Base-by-base conservation (phyloP, 768 basidiomycete species). In the Cyclocybe cylindracea region DNA sequence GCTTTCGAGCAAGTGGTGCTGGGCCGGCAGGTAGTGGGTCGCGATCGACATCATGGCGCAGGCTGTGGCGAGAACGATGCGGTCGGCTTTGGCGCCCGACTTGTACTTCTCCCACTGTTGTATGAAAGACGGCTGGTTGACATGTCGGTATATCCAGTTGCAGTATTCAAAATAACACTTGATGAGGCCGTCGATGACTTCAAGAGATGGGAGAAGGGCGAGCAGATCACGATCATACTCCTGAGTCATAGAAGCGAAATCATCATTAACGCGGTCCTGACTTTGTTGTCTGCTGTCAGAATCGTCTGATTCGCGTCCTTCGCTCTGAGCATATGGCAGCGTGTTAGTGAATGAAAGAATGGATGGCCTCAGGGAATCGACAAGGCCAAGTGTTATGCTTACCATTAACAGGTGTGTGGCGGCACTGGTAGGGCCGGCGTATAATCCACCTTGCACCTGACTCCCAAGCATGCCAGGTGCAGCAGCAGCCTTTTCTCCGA, bases 131-230 rank as follows among this genome's bases (percentile, higher is more conserved):
- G 70, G 50, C 48, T 84, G 78, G 66, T 90, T 86, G 53, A 92
- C 80, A 63, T 89, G 85, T 37, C 87, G 84, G 68, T 91, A 89
- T 46, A 91, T 83, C 90, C 90, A 93, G 67, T 88, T 91, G 78
- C 89, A 90, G 63, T 88, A 89, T 58, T 89, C 87, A 60, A 91
- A 91, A 68, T 93, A 92, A 69, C 84, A 86, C 43, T 70, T 69
- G 62, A 93, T 77, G 46, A 93, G 82, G 13, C 77, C 80, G 61
- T 92, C 90, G 60, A 91, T 84, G 46, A 85, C 72, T 41, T 86
- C 79, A 47, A 86, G 67, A 14, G 79, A 71, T 2, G 90, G 90
- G 2, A 93, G 78, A 50, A 79, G 68, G 4, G 77, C 73, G 54
- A 90, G 78, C 7, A 93, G 77, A 66, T 92, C 90, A 40, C 81